A percentile compares a stretch with the other conserved stretches of the same genome.
Evolutionary conservation across 1,284 basidiomycete species (phyloP).

Genomic region (Microbotryomycetes sp.): DNA sequence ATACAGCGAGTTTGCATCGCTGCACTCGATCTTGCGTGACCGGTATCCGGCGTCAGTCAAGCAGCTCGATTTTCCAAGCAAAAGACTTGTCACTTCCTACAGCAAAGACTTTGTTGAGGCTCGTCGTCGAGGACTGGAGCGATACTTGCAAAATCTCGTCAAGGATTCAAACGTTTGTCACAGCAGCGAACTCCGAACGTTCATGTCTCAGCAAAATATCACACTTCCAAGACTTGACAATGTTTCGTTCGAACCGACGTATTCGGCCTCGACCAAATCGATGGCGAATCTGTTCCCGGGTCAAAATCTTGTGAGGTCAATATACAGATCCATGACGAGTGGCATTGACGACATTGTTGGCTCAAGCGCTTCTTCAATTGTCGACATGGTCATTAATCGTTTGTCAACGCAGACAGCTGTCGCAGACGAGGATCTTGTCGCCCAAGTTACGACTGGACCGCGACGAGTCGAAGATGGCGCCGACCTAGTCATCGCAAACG

Average conservation of each 20-base stretch:
- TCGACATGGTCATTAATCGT: constrained; percentile 84
- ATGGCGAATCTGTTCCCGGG: constrained; percentile 52
- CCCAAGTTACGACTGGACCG: constrained; percentile 51
- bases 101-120: constrained; percentile 79
- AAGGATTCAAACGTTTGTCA: constrained; percentile 69
- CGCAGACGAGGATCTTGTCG: constrained; percentile 74
- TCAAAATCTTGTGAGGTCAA: constrained; percentile 62
- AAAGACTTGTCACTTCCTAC: constrained; percentile 69
- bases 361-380: constrained; percentile 68
- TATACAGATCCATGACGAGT: constrained; percentile 80
- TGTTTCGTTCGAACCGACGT: no score
- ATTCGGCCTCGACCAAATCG: not conserved
- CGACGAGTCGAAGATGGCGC: not conserved
- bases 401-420: constrained; percentile 73
- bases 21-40: constrained; percentile 77
- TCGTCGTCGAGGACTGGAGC: constrained; percentile 70
- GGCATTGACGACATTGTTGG: constrained; percentile 91
- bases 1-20: constrained; percentile 87
- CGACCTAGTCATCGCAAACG: not conserved
- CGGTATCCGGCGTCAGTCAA: constrained; percentile 60
- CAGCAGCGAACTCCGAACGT: constrained; percentile 71
- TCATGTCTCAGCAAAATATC: constrained; percentile 68
- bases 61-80: constrained; percentile 78
- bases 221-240: constrained; percentile 24
- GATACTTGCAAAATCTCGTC: constrained; percentile 74